phyloP scores from a whole-genome alignment of 176 grass and related monocot genomes.

The Bromus sterilis region DNA sequence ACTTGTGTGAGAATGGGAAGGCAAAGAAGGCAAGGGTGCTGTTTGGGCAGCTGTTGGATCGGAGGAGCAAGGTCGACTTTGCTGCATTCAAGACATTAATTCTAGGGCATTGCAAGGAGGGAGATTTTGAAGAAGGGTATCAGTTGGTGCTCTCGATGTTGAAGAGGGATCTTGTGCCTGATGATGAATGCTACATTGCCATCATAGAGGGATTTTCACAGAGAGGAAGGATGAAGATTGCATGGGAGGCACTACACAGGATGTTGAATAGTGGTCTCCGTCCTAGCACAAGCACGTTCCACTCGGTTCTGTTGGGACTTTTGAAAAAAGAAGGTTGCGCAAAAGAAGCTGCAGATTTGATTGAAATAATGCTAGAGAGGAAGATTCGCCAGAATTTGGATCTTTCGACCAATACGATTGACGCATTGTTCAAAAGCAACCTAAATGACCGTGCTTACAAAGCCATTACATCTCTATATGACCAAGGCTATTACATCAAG shows the following conservation, averaged over 20 bases:
- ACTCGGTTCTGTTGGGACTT: conserved; percentile 65
- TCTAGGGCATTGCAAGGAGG: conserved; percentile 73
- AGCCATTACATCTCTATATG: conserved; percentile 40
- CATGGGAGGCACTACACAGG: conserved; percentile 56
- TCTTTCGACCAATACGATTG: conserved; percentile 53
- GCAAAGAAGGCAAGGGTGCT: conserved; percentile 64
- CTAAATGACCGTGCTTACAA: conserved; percentile 47
- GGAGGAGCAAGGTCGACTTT: conserved; percentile 53
- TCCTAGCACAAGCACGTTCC: conserved; percentile 65
- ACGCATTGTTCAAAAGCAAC: conserved; percentile 39
- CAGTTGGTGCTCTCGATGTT: conserved; percentile 66
- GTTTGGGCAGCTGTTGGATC: conserved; percentile 55
- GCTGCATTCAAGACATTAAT: conserved; percentile 76
- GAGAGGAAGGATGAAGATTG: conserved; percentile 49
- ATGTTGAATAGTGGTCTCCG: conserved; percentile 74
- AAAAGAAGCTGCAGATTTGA: conserved; percentile 60
- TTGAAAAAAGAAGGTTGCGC: conserved; percentile 49
- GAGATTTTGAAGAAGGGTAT: conserved; percentile 52
- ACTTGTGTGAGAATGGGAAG: conserved; percentile 61
- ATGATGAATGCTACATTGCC: conserved; percentile 48
- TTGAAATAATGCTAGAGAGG: conserved; percentile 69
- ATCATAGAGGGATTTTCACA: conserved; percentile 62
- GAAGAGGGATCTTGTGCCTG: conserved; percentile 73
- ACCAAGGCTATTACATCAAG: conserved; percentile 70
- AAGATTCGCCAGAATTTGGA: conserved; percentile 65